These are phyloP conservation scores for Fusarium sp. DNA, from an alignment of 2,329 filamentous ascomycete species.

Conservation along the genomic window DNA sequence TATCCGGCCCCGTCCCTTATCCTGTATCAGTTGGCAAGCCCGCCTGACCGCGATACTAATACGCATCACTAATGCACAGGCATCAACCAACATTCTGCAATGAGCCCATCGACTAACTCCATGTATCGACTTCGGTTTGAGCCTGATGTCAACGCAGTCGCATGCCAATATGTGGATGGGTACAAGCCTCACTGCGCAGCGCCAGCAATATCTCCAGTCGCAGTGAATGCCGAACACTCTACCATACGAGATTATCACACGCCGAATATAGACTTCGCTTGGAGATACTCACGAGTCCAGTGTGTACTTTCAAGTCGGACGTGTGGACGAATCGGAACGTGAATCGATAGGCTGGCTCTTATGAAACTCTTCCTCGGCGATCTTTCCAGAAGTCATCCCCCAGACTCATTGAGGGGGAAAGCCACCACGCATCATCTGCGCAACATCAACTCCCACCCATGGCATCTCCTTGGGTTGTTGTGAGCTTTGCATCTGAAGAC, in stretches of 20 bases:
- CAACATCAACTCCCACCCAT: slow-evolving; percentile 63
- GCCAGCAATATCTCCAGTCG: background rate
- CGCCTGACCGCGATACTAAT: background rate
- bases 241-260: no score
- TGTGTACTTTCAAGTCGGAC: background rate
- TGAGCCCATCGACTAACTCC: background rate
- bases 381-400: background rate
- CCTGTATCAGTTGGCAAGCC: background rate
- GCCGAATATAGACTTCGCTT: no score
- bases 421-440: slow-evolving; percentile 59
- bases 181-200: background rate
- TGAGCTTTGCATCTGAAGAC: slow-evolving; percentile 41
- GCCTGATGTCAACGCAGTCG: background rate
- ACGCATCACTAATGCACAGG: background rate
- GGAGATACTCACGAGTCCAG: no score
- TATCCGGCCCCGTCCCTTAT: background rate
- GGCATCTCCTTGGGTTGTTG: slow-evolving; percentile 54
- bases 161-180: background rate
- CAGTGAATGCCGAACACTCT: background rate
- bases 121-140: background rate
- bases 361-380: background rate
- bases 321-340: background rate
- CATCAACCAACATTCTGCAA: no score
- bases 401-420: slow-evolving; percentile 22
- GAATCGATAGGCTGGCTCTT: background rate